phyloP scores from a whole-genome alignment of 129 eudicot genomes.

The carrot (Daucus carota) region DH1_v3.0 NC_030385.2:38447501-38448000 shows the following conservation, averaged over 20 bases:
- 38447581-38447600: no score
- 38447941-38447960: no score
- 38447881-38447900: background rate
- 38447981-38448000: background rate
- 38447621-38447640: slow-evolving; percentile 9
- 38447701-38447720: slow-evolving; percentile 99
- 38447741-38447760: slow-evolving; percentile 40
- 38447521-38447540: background rate
- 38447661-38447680: slow-evolving; percentile 99
- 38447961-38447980: background rate
- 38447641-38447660: background rate
- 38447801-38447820: slow-evolving; percentile 55
- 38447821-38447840: slow-evolving; percentile 89
- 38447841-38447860: slow-evolving; percentile 91
- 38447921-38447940: background rate
- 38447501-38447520: no score
- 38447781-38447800: slow-evolving; percentile 57
- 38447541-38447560: background rate
- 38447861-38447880: slow-evolving; percentile 72
- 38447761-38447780: slow-evolving; percentile 30
- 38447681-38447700: slow-evolving; percentile 93
- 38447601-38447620: background rate
- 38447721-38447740: slow-evolving; percentile 71
- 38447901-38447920: background rate
- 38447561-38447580: no score